Percentiles rank a stretch among this genome's conserved stretches.
These are phyloP conservation scores for Vinca major DNA, from an alignment of 305 asterid genomes.

Conservation along the genomic window DNA sequence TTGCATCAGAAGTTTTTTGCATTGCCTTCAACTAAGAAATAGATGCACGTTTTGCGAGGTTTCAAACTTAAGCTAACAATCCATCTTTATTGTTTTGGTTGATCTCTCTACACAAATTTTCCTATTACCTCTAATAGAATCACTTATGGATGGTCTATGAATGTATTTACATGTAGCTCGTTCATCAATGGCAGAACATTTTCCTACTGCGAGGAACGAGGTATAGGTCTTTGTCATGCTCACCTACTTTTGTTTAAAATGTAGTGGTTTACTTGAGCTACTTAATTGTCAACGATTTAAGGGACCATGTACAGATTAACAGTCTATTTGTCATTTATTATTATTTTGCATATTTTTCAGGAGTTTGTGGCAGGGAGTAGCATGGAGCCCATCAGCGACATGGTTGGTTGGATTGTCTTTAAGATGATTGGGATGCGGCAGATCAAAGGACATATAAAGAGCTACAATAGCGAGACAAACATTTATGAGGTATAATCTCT, in stretches of 20 bases:
- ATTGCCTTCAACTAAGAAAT: no score
- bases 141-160: background rate
- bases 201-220: background rate
- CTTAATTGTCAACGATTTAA: background rate
- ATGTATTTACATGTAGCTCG: background rate
- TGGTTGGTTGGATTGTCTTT: background rate
- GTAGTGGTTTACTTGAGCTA: background rate
- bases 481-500: background rate
- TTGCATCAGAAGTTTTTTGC: no score
- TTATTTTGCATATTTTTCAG: background rate
- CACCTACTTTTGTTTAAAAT: background rate
- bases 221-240: background rate
- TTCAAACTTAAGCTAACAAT: no score
- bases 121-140: background rate
- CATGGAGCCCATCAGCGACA: background rate
- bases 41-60: no score
- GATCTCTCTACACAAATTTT: background rate
- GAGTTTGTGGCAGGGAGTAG: background rate
- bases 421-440: background rate
- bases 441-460: background rate
- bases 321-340: background rate
- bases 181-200: background rate
- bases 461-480: background rate
- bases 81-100: no score
- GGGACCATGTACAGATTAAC: background rate